Base-by-base conservation (phyloP, 345 rosid species). In the Cardamine occulta region DNA sequence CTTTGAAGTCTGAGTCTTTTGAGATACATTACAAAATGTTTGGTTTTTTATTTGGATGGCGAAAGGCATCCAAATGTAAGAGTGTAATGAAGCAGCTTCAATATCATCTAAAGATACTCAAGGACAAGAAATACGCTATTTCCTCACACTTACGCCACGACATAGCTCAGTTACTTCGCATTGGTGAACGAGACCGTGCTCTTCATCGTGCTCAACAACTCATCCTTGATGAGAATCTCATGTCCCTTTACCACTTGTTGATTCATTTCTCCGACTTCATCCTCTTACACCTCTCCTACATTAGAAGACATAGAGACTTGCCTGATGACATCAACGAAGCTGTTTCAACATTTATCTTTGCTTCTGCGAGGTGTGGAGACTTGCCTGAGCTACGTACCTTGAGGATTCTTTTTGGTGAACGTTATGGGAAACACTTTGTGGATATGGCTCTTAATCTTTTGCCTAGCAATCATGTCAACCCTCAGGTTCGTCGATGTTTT, bases 321-420 rank as follows among this genome's bases (percentile, higher is more conserved):
- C 85, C 94, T 12, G 82, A 89, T 76, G 96, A 85, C 37, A 79
- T 93, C 71, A 86, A 87, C 4, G 97, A 93, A 85, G 97, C 97
- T 4, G 84, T 88, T 83, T 91, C 97, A 9, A 93, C 85, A 59
- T 86, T 89, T 11, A 79, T 91, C 64, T 93, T 78, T 77, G 91
- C 97, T 60, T 93, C 98, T 47, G 88, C 93, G 5, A 86, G 97
- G 72, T 91, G 90, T 45, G 97, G 94, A 3, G 97, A 91, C 31
- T 80, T 91, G 37, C 97, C 91, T 12, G 96, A 93, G 89, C 98
- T 93, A 68, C 75, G 83, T 0, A 39, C 26, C 7, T 78, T 91
- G n/a, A 76, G 98, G 72, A 77, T 85, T 79, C 87, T 93, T 57
- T 89, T 88, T 60, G 83, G 82, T 29, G 84, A 91, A 60, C 89